Evolutionary conservation across 306 rosid genomes (phyloP).

Genomic region (Quercus engelmannii): DNA sequence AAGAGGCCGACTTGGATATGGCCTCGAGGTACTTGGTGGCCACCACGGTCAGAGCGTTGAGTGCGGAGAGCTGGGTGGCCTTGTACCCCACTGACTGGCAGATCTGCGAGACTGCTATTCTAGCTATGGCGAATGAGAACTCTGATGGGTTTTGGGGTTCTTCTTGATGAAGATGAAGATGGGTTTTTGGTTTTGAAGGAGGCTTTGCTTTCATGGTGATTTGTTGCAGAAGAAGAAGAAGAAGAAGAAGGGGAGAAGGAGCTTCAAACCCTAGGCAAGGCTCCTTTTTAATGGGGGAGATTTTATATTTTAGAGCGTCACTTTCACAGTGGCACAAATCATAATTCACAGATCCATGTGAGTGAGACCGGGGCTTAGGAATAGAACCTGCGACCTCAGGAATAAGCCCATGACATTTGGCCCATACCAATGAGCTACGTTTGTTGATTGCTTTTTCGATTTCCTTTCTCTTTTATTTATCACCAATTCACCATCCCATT

Average conservation of each 20-base stretch:
- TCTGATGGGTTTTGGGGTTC: conserved; percentile 34
- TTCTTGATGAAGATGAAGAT: background rate
- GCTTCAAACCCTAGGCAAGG: no score
- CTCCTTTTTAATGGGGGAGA: no score
- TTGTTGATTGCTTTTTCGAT: fast-evolving
- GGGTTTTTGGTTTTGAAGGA: conserved; percentile 17
- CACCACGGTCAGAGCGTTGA: conserved; percentile 56
- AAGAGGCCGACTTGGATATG: conserved; percentile 42
- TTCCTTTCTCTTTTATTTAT: no score
- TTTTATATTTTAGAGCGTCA: no score
- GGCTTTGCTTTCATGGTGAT: conserved; percentile 16
- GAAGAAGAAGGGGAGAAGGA: background rate
- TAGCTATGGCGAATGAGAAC: conserved; percentile 47
- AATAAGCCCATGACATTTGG: no score
- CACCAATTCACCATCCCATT: no score
- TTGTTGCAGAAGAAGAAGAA: conserved; percentile 18
- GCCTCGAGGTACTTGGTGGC: conserved; percentile 43
- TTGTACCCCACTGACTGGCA: conserved; percentile 57
- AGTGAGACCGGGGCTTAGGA: no score
- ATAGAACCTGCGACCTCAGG: no score
- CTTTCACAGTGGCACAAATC: no score
- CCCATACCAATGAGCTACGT: no score
- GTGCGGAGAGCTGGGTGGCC: conserved; percentile 34
- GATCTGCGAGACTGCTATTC: conserved; percentile 66
- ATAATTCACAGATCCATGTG: no score